A percentile compares a stretch with the other conserved stretches of the same genome.
These are phyloP conservation scores for Fusarium paranaense DNA, from an alignment of 2,329 filamentous ascomycete genomes.

Conservation along the genomic window DNA sequence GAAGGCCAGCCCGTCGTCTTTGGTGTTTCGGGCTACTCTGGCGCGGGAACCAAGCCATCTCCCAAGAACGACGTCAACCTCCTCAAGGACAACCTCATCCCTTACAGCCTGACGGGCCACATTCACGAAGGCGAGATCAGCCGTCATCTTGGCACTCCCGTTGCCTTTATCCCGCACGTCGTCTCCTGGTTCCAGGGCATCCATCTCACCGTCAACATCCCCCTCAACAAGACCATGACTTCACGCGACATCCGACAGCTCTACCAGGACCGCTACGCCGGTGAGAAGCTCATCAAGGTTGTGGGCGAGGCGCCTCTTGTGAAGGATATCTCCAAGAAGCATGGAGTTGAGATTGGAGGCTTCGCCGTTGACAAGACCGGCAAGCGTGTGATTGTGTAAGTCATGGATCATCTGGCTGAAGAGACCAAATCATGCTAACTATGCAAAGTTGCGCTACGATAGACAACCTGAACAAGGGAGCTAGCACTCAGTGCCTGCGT, in stretches of 20 bases:
- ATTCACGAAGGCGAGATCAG: conserved; percentile 95
- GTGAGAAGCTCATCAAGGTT: conserved; percentile 94
- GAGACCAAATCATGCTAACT: not conserved
- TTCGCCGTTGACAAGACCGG: conserved; percentile 89
- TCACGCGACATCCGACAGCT: conserved; percentile 92
- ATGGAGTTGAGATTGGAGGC: conserved; percentile 64
- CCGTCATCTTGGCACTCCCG: conserved; percentile 76
- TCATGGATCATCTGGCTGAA: not conserved
- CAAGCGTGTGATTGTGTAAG: conserved; percentile 84
- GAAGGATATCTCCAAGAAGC: not conserved
- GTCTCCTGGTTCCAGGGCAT: conserved; percentile 99
- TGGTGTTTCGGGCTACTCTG: conserved; percentile 88
- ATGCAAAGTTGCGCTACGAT: not conserved
- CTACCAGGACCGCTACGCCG: conserved; percentile 96
- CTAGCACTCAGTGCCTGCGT: not conserved
- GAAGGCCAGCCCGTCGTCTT: conserved; percentile 85
- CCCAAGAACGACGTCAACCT: conserved; percentile 92
- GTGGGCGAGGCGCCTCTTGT: conserved; percentile 81
- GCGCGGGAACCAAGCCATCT: conserved; percentile 82
- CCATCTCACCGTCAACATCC: conserved; percentile 90
- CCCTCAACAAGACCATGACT: conserved; percentile 86
- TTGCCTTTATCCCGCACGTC: conserved; percentile 93
- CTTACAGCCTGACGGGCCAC: conserved; percentile 80
- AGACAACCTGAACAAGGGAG: conserved; percentile 5
- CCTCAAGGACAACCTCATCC: conserved; percentile 88